phyloP scores from a whole-genome alignment of 495 filamentous ascomycete species.

The Delitschia confertaspora region DNA sequence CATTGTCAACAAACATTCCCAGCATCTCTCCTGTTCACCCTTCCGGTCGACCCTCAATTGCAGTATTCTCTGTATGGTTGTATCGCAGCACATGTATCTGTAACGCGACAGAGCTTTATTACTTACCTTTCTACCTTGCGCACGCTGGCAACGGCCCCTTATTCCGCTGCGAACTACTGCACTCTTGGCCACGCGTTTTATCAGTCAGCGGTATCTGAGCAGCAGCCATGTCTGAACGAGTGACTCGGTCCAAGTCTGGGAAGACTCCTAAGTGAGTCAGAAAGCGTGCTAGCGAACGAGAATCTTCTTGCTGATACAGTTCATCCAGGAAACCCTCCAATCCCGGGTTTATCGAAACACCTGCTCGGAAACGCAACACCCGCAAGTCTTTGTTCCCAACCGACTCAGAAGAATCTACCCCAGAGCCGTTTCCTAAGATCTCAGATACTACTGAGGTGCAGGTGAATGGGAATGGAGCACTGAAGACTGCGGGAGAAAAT shows the following conservation, averaged over 20 bases:
- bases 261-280: constrained; percentile 35
- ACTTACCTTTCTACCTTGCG: no score
- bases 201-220: no score
- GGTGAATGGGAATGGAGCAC: neutral
- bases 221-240: constrained; percentile 21
- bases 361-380: constrained; percentile 29
- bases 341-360: constrained; percentile 40
- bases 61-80: no score
- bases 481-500: constrained; percentile 3
- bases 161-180: no score
- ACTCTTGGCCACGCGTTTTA: no score
- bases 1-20: no score
- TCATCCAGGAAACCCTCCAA: constrained; percentile 31
- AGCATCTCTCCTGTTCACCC: no score
- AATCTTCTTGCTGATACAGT: neutral
- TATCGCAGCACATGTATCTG: no score
- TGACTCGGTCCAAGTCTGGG: constrained; percentile 37
- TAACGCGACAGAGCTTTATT: no score
- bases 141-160: no score
- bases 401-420: constrained; percentile 17
- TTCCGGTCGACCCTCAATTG: no score
- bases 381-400: constrained; percentile 29
- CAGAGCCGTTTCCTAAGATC: constrained; percentile 6
- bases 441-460: neutral
- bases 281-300: neutral